Conservation (phyloP, 768 basidiomycete species). For the Cystobasidium tubakii region DNA sequence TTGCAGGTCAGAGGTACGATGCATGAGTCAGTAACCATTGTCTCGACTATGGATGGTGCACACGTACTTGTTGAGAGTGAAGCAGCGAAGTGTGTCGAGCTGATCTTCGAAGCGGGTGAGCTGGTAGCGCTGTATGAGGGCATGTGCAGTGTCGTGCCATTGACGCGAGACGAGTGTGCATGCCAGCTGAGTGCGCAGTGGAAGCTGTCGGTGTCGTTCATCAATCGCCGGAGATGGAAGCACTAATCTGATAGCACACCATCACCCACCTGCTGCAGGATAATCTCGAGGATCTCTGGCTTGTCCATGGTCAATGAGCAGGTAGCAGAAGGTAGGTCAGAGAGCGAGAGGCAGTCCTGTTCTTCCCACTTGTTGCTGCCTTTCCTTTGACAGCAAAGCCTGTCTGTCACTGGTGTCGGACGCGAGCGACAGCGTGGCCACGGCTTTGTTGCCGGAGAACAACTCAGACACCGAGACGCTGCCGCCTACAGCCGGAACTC, state of each 20-base stretch:
- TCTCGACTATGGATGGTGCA: not conserved
- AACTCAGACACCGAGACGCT: too few relatives aligned
- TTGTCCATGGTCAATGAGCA: not conserved
- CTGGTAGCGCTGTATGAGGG: not conserved
- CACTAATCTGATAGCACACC: not conserved
- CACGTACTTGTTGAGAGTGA: conserved; percentile 2
- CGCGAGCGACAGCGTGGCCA: too few relatives aligned
- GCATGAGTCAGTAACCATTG: too few relatives aligned
- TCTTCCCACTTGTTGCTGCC: not conserved
- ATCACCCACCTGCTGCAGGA: not conserved
- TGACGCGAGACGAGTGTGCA: conserved; percentile 16
- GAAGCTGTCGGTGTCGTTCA: not conserved
- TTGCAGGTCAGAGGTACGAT: too few relatives aligned
- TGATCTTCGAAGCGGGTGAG: not conserved
- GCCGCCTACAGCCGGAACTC: too few relatives aligned
- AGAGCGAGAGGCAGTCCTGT: not conserved
- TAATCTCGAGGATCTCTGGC: conserved; percentile 2
- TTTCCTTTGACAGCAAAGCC: too few relatives aligned
- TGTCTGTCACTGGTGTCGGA: too few relatives aligned
- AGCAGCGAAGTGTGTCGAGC: not conserved
- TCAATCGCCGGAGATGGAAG: not conserved
- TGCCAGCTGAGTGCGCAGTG: conserved; percentile 8
- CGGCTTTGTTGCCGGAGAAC: too few relatives aligned
- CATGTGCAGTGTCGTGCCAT: not conserved
- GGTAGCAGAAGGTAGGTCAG: not conserved